Percentiles rank a stretch among this genome's conserved stretches.
phyloP scores from a whole-genome alignment of 352 stramenopile genomes.

The Globisporangium camurandrum region DNA sequence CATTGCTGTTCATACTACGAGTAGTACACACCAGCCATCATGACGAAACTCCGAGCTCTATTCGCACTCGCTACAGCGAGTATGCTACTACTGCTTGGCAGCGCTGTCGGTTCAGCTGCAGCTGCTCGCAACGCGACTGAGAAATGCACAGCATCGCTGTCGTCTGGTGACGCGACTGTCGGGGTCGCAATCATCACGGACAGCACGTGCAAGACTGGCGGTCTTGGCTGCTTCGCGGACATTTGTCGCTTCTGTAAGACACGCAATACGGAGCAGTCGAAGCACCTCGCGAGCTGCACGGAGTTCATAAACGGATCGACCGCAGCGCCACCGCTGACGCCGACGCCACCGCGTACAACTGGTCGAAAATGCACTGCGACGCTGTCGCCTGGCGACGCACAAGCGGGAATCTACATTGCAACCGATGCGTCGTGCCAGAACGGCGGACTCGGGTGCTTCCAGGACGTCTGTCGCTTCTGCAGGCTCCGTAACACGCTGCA shows the following conservation, averaged over 20 bases:
- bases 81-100: background rate
- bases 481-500: conserved; percentile 4
- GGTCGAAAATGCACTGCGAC: conserved; percentile 1
- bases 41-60: background rate
- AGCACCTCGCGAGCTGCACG: conserved; percentile 11
- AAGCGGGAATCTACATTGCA: conserved; percentile 8
- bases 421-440: conserved; percentile 8
- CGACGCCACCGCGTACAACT: background rate
- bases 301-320: background rate
- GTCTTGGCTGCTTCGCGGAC: conserved; percentile 17
- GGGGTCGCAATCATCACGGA: conserved; percentile 16
- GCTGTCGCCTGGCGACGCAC: conserved; percentile 9
- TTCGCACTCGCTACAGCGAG: background rate
- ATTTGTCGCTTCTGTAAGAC: conserved; percentile 18
- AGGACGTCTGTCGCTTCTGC: conserved; percentile 14
- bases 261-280: conserved; percentile 7
- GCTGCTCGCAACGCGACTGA: background rate
- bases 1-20: no score
- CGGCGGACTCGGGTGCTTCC: conserved; percentile 13
- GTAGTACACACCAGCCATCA: no score
- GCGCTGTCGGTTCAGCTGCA: background rate
- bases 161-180: conserved; percentile 7
- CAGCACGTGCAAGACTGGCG: conserved; percentile 7
- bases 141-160: background rate
- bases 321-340: background rate